These are phyloP conservation scores for Butyriboletus loyo DNA, from an alignment of 768 basidiomycete species.

Conservation along the genomic window DNA sequence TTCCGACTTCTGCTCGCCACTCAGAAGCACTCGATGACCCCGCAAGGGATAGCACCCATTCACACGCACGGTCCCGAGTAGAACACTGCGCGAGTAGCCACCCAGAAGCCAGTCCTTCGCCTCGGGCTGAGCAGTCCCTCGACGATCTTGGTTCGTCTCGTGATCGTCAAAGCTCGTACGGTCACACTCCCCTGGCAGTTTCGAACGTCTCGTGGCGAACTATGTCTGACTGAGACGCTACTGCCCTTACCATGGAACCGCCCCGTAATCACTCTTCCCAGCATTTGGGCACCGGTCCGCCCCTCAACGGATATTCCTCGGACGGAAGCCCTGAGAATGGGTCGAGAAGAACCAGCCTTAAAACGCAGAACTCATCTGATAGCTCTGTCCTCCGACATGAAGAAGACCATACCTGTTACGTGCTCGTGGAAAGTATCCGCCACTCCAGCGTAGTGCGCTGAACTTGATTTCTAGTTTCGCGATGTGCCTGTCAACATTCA, in stretches of 20 bases:
- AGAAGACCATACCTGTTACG: no score
- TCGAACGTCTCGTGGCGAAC: constrained; percentile 55
- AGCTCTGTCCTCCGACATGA: constrained; percentile 40
- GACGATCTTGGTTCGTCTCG: no score
- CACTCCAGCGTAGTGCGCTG: no score
- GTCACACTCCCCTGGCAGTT: constrained; percentile 53
- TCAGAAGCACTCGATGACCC: no score
- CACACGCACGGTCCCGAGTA: constrained; percentile 45
- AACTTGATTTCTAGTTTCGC: no score
- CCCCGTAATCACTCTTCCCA: no score
- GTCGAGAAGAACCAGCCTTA: constrained; percentile 26
- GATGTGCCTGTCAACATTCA: no score
- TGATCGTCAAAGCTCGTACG: constrained; percentile 31
- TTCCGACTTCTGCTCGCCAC: no score
- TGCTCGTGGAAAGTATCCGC: no score
- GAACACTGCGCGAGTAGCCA: constrained; percentile 11
- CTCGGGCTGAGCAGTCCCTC: constrained; percentile 20
- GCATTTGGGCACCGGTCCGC: neutral
- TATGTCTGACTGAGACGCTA: constrained; percentile 33
- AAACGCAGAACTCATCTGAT: constrained; percentile 19
- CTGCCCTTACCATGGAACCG: no score
- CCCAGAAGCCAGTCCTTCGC: constrained; percentile 44
- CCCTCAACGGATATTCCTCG: constrained; percentile 5
- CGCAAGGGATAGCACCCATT: constrained; percentile 45
- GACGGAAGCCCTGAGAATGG: constrained; percentile 28